phyloP scores from a whole-genome alignment of 2,329 filamentous ascomycete genomes.

The Thielaviopsis euricoi region DNA sequence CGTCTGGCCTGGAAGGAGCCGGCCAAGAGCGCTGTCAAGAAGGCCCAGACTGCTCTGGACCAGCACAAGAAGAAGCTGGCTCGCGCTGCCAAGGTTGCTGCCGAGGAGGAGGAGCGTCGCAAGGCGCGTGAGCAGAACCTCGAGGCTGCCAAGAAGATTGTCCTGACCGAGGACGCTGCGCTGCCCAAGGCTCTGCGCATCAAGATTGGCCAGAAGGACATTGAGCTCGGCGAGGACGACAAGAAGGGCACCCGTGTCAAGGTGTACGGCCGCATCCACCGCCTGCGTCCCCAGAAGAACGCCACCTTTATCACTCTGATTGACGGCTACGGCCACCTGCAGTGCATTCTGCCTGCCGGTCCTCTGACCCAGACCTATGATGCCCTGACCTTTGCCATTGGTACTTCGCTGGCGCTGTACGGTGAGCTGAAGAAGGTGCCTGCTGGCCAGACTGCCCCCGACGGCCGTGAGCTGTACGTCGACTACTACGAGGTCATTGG shows the following conservation, averaged over 20 bases:
- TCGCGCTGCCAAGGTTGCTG: conserved; percentile 58
- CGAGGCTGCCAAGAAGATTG: conserved; percentile 62
- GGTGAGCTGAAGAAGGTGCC: conserved; percentile 76
- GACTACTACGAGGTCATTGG: conserved; percentile 76
- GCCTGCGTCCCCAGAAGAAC: conserved; percentile 66
- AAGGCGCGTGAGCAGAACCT: conserved; percentile 50
- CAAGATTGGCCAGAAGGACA: conserved; percentile 54
- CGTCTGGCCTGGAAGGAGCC: conserved; percentile 63
- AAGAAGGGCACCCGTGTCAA: conserved; percentile 57
- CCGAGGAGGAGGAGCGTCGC: conserved; percentile 56
- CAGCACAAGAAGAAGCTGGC: conserved; percentile 69
- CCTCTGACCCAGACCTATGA: conserved; percentile 85
- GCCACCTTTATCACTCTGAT: conserved; percentile 74
- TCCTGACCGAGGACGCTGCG: conserved; percentile 50
- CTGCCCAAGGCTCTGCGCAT: conserved; percentile 62
- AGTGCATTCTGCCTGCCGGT: conserved; percentile 63
- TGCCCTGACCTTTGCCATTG: conserved; percentile 66
- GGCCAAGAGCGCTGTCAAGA: conserved; percentile 73
- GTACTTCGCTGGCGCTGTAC: conserved; percentile 71
- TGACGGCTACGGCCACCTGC: conserved; percentile 64
- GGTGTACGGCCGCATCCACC: conserved; percentile 70
- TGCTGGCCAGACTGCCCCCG: conserved; percentile 58
- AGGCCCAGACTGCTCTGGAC: conserved; percentile 59
- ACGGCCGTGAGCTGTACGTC: conserved; percentile 74
- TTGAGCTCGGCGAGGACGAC: conserved; percentile 39